phyloP scores from a whole-genome alignment of 202 grass and related monocot genomes.

The Alloteropsis angusta region DNA sequence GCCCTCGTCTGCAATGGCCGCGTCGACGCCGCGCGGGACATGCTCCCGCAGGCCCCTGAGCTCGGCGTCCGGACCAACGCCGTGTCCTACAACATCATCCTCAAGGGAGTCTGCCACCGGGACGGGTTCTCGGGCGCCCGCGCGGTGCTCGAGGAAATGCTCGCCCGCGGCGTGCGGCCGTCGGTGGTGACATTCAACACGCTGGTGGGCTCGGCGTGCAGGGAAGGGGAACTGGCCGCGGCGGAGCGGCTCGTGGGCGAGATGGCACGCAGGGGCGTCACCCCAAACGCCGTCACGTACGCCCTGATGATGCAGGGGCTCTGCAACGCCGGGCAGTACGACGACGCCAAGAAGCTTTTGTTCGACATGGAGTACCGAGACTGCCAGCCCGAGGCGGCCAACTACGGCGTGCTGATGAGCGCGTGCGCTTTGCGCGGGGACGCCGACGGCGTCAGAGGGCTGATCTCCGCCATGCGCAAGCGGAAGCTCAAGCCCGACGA shows the following conservation, averaged over 20 bases:
- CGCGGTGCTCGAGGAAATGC: constrained; percentile 74
- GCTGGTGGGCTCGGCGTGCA: constrained; percentile 41
- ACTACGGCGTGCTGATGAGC: constrained; percentile 75
- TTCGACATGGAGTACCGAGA: constrained; percentile 94
- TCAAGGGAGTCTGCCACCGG: constrained; percentile 44
- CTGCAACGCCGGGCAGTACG: constrained; percentile 31
- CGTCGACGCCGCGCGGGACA: constrained; percentile 29
- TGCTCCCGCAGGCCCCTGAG: constrained; percentile 38
- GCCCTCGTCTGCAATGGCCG: constrained; percentile 51
- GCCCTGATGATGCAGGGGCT: constrained; percentile 58
- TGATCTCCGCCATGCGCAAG: constrained; percentile 58
- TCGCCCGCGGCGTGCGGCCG: constrained; percentile 45
- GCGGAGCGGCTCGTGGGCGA: constrained; percentile 46
- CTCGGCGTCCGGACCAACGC: constrained; percentile 58
- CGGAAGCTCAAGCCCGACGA: constrained; percentile 43
- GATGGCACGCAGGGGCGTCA: constrained; percentile 40
- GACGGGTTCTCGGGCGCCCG: constrained; percentile 42
- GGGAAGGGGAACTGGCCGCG: constrained; percentile 29
- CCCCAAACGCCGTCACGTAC: constrained; percentile 64
- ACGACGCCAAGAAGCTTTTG: constrained; percentile 71
- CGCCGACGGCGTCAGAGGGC: constrained; percentile 11
- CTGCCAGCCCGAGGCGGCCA: constrained; percentile 48
- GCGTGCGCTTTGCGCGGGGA: constrained; percentile 37
- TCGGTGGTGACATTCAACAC: constrained; percentile 69
- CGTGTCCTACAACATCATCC: constrained; percentile 79